These are phyloP conservation scores for Athelia sp. DNA, from an alignment of 1,284 basidiomycete species.

Conservation along the genomic window DNA sequence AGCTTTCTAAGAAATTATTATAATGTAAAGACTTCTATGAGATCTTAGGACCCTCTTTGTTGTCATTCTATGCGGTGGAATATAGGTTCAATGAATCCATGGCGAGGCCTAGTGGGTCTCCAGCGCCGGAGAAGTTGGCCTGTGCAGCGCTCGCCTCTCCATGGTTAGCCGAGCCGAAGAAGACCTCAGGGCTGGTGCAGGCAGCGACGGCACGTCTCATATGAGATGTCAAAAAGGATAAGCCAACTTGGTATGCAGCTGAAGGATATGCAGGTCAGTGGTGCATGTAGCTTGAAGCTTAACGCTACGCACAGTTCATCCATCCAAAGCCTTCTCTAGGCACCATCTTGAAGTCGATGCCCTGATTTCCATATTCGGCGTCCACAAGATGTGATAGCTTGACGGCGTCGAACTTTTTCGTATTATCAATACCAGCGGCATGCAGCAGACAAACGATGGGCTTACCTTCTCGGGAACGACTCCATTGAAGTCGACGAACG, in stretches of 20 bases:
- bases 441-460: conserved; percentile 4
- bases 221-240: conserved; percentile 90
- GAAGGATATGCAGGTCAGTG: conserved; percentile 3
- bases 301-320: conserved; percentile 73
- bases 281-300: conserved; percentile 22
- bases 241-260: conserved; percentile 92
- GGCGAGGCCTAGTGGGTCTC: conserved; percentile 65
- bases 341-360: conserved; percentile 94
- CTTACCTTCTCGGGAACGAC: conserved; percentile 92
- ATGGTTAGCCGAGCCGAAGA: conserved; percentile 59
- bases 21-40: not conserved
- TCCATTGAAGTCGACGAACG: conserved; percentile 94
- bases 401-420: conserved; percentile 84
- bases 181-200: conserved; percentile 87
- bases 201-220: conserved; percentile 94
- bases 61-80: not conserved
- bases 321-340: conserved; percentile 97
- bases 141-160: conserved; percentile 31
- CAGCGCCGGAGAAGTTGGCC: conserved; percentile 31
- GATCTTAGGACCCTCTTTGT: not conserved
- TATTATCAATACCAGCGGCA: conserved; percentile 5
- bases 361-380: conserved; percentile 98
- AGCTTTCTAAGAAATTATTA: not conserved
- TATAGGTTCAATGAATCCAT: conserved; percentile 53
- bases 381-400: conserved; percentile 93